Evolutionary conservation across 768 basidiomycete genomes (phyloP), one percentile per base, ranked within the genome.

Genomic region (Fistulinella prunicolor): DNA sequence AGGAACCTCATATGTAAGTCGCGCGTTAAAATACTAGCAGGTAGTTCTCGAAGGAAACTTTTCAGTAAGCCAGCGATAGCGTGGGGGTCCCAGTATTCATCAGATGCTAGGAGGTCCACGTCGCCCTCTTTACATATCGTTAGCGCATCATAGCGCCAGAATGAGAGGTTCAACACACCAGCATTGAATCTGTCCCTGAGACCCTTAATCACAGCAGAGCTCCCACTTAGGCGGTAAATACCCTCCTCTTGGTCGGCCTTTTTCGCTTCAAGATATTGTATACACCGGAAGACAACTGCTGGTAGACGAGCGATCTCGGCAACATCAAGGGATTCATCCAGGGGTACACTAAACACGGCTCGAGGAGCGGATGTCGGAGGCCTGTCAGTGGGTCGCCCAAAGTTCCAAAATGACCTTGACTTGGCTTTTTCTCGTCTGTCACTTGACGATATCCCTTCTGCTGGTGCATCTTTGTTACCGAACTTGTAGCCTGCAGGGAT

Each of bases 61-160:
- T 99, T 99, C 50, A 99, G 75, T 52, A 99, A 75, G 4, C 95
- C 96, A 41, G 96, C 89, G 51, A 99, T 89, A 30, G 96, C 96
- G 66, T 99, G 94, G 37, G 92, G 93, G 71, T 99, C 96, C 89
- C 91, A 96, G 59, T 86, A 90, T 61, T 96, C 94, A 65, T 93
- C 90, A 9, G 85, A 82, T 30, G 79, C 82, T 30, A 95, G 73
- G 10, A 99, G 77, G 64, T 97, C 86, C 47, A 97, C 78, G 67
- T 99, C 96, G n/a, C 94, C 95, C 74, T 99, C 96, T 94, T 59
- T 38, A 62, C 37, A 38, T 41, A 42, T 49, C 49, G 37, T 48
- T 20, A 48, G 42, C 36, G 40, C 21, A 28, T 30, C n/a, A 43
- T 54, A 35, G 12, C 45, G 17, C 50, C 35, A 52, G 45, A 29